Percentiles rank a stretch among this genome's conserved stretches.
Conservation (phyloP, 2,329 filamentous ascomycete species). For the Fusarium longipes region DNA sequence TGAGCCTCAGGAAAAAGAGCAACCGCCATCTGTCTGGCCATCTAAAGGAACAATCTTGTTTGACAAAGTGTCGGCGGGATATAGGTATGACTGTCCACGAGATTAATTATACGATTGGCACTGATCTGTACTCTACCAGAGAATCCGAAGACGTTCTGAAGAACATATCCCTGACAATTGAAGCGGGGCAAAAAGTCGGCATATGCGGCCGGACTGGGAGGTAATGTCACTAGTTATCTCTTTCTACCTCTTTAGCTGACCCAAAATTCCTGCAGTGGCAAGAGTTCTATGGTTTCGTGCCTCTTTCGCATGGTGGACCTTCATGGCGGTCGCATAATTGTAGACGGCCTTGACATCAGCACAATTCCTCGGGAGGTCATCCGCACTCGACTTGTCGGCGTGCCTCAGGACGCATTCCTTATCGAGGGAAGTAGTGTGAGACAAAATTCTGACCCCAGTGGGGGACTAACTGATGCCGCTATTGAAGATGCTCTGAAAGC, state of each 20-base stretch:
- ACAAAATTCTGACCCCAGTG: constrained; percentile 59
- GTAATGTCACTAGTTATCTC: neutral
- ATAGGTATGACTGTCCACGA: neutral
- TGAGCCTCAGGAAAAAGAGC: constrained; percentile 24
- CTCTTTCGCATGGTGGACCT: constrained; percentile 60
- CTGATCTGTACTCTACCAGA: neutral
- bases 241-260: neutral
- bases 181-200: constrained; percentile 33
- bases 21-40: constrained; percentile 80
- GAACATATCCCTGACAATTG: constrained; percentile 15
- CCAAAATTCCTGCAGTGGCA: constrained; percentile 52
- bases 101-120: fast-evolving
- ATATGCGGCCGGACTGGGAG: constrained; percentile 39
- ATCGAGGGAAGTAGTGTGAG: constrained; percentile 57
- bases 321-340: constrained; percentile 54
- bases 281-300: constrained; percentile 54
- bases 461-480: constrained; percentile 51
- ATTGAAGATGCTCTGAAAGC: constrained; percentile 58
- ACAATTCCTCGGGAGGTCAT: constrained; percentile 43
- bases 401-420: constrained; percentile 64
- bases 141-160: constrained; percentile 16
- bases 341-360: constrained; percentile 57
- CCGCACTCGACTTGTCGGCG: constrained; percentile 52
- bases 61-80: constrained; percentile 60
- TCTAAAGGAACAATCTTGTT: constrained; percentile 83